These are phyloP conservation scores for Heliamphora exappendiculata DNA, from an alignment of 148 eudicot species.

Conservation along the genomic window DNA sequence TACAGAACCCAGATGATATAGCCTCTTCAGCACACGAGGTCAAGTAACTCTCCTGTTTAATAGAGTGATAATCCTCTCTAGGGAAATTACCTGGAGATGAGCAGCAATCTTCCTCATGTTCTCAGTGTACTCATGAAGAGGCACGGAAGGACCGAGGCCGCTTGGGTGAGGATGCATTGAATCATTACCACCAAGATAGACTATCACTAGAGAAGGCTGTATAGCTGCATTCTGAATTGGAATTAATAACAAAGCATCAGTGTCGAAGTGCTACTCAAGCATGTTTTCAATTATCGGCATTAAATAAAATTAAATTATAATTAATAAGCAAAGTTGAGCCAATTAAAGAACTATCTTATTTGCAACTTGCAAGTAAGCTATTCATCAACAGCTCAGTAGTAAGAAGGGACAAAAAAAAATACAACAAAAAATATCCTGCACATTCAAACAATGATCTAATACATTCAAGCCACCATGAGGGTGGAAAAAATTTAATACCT, in stretches of 20 bases:
- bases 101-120: constrained; percentile 56
- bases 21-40: neutral
- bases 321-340: neutral
- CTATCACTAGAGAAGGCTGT: constrained; percentile 58
- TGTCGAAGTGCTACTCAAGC: neutral
- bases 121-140: constrained; percentile 51
- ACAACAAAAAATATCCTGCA: neutral
- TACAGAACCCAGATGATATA: neutral
- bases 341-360: neutral
- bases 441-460: neutral
- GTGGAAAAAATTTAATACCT: constrained; percentile 22
- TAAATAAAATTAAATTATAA: neutral
- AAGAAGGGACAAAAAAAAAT: neutral
- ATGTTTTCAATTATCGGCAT: neutral
- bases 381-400: neutral
- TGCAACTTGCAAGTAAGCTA: neutral
- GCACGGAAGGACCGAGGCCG: constrained; percentile 57
- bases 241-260: neutral
- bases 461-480: neutral
- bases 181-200: constrained; percentile 69
- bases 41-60: neutral
- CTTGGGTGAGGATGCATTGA: constrained; percentile 36
- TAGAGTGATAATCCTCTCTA: neutral
- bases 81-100: constrained; percentile 41
- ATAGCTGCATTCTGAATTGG: constrained; percentile 32